These are phyloP conservation scores for Aspergillus terreus DNA, from an alignment of 2,329 filamentous ascomycete species.

Conservation along the genomic window DNA sequence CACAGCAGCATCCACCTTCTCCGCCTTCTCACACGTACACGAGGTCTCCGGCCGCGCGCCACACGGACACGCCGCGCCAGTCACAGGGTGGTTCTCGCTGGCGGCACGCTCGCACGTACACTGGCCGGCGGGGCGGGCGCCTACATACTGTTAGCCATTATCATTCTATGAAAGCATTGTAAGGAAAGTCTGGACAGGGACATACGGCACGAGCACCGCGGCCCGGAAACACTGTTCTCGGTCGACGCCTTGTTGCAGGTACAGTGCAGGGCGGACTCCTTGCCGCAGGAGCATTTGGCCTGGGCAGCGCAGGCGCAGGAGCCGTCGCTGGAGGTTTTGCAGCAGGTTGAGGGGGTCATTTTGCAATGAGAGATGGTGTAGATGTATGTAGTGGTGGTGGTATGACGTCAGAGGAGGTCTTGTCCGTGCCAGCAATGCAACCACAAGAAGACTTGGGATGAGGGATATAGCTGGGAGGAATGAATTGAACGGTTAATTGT, in stretches of 20 bases:
- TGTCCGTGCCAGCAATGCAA: background rate
- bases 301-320: slow-evolving; percentile 57
- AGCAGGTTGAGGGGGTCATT: slow-evolving; percentile 55
- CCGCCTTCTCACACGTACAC: slow-evolving; percentile 79
- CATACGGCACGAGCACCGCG: slow-evolving; percentile 77
- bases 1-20: slow-evolving; percentile 59
- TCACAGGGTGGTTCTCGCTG: slow-evolving; percentile 62
- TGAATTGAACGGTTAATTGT: too few relatives aligned
- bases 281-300: slow-evolving; percentile 79
- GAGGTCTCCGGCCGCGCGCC: slow-evolving; percentile 67
- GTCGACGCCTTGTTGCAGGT: slow-evolving; percentile 70
- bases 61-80: slow-evolving; percentile 68
- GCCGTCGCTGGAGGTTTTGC: slow-evolving; percentile 51
- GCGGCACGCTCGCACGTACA: slow-evolving; percentile 76
- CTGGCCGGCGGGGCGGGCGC: slow-evolving; percentile 69
- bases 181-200: slow-evolving; percentile 12
- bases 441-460: background rate
- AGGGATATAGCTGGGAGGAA: too few relatives aligned
- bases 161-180: background rate
- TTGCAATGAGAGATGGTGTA: slow-evolving; percentile 16
- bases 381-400: background rate
- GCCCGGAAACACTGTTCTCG: slow-evolving; percentile 71
- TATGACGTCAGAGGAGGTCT: slow-evolving; percentile 6
- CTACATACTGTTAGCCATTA: slow-evolving; percentile 28
- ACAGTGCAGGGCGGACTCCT: slow-evolving; percentile 82